Conservation (phyloP, 139 green algal genomes). For the Chara braunii region DNA sequence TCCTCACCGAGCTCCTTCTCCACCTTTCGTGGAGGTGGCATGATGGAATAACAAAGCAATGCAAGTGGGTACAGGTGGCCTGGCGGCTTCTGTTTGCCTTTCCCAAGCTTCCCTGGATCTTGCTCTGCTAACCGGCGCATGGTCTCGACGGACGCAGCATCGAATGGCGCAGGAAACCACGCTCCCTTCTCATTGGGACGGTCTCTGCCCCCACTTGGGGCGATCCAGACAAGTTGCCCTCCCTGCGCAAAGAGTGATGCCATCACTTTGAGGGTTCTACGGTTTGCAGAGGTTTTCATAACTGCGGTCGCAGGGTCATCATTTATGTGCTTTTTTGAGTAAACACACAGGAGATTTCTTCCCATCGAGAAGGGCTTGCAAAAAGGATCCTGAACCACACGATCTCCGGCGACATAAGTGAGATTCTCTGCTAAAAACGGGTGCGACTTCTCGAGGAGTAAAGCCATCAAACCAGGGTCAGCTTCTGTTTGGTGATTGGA, state of each 20-base stretch:
- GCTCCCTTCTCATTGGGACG: too few relatives aligned
- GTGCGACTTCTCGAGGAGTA: constrained; percentile 78
- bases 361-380: constrained; percentile 99
- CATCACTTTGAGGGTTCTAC: constrained; percentile 60
- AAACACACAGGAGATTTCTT: constrained; percentile 97
- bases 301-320: constrained; percentile 77
- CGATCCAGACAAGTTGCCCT: constrained; percentile 87
- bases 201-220: constrained; percentile 79
- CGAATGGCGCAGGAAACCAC: too few relatives aligned
- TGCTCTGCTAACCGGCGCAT: constrained; percentile 73
- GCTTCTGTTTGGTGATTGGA: constrained; percentile 98
- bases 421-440: constrained; percentile 53
- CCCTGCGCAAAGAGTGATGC: constrained; percentile 44
- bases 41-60: constrained; percentile 82
- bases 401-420: constrained; percentile 82
- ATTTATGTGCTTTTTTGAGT: constrained; percentile 96
- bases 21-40: constrained; percentile 67
- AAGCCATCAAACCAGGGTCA: constrained; percentile 88
- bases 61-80: constrained; percentile 86
- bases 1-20: constrained; percentile 74
- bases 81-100: too few relatives aligned
- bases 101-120: constrained; percentile 37
- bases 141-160: constrained; percentile 79
- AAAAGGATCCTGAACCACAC: constrained; percentile 88
- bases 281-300: constrained; percentile 81